Evolutionary conservation across 2,329 filamentous ascomycete species (phyloP), one percentile per base, ranked within the genome.

Genomic region (Kalaharituber pfeilii): DNA sequence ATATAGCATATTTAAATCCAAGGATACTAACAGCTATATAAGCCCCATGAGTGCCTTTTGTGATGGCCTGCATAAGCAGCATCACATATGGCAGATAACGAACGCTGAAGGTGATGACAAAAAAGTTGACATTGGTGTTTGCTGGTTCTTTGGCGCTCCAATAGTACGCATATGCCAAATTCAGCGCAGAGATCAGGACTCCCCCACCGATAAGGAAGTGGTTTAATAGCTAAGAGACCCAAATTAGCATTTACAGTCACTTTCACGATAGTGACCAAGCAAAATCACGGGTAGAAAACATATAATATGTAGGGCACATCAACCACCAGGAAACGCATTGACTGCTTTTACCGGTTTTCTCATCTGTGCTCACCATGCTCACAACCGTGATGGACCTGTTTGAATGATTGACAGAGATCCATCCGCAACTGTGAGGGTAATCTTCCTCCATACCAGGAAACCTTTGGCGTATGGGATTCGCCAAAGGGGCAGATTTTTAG

Each of bases 401-500:
- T 70, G 67, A 72, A 47, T 47, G 73, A 58, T 66, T 72, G 78
- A 75, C 72, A 67, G 70, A 67, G 72, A 47, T 47, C 74, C 75
- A 72, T 70, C 71, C 71, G 70, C 63, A 74, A 73, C 73, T 75
- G 76, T 73, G 78, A 76, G 80, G 81, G 79, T 77, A 73, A 78
- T 86, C 81, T 86, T 75, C 82, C 82, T 86, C 82, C 73, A 70
- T 80, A 84, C 73, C 81, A 86, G 82, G 82, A 86, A 86, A 81
- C 82, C 81, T 73, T 57, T 49, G 15, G 50, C 69, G 75, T 81
- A 47, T 13, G 13, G 42, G 22, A 22, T 15, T 47, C 42, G 42
- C 24, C 18, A 5, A 47, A 47, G 81, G 84, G 81, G 73, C 78
- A 81, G 76, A 70, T 65, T 59, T n/a, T 62, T 52, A 66, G 75